Evolutionary conservation across 2,329 filamentous ascomycete genomes (phyloP).

Genomic region (Cladosporium sphaerospermum): DNA sequence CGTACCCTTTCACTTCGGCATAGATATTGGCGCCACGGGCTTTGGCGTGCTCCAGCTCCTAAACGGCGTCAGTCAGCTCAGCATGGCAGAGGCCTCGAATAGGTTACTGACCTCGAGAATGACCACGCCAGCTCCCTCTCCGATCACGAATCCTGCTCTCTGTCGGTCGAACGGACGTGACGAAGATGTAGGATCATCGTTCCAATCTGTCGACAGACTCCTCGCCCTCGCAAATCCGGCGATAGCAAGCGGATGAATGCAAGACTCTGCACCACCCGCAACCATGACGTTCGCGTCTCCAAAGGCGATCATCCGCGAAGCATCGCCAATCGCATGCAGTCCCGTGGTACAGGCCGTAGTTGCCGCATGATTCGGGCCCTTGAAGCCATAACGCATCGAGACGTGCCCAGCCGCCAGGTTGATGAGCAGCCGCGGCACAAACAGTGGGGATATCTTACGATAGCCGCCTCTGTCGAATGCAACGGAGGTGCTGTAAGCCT

Average conservation of each 20-base stretch:
- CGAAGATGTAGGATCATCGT: constrained; percentile 61
- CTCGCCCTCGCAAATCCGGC: constrained; percentile 85
- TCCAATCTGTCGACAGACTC: constrained; percentile 76
- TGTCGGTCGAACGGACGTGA: constrained; percentile 82
- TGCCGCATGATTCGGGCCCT: constrained; percentile 83
- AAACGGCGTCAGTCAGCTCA: neutral
- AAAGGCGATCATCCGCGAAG: constrained; percentile 82
- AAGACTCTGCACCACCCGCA: constrained; percentile 90
- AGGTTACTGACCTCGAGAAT: constrained; percentile 63
- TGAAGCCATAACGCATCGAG: constrained; percentile 84
- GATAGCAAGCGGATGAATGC: constrained; percentile 88
- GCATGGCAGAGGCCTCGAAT: neutral
- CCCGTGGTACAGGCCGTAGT: constrained; percentile 96
- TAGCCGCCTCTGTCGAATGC: constrained; percentile 74
- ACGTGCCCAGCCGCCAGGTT: constrained; percentile 94
- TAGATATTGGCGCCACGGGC: constrained; percentile 74
- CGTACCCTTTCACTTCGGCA: constrained; percentile 83
- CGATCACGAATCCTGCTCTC: constrained; percentile 82
- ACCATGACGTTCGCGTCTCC: constrained; percentile 94
- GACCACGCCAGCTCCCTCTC: constrained; percentile 83
- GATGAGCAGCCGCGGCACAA: constrained; percentile 87
- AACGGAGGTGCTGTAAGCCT: constrained; percentile 78
- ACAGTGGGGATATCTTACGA: constrained; percentile 84
- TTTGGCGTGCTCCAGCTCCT: constrained; percentile 81
- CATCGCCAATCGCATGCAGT: constrained; percentile 89